Evolutionary conservation across 768 basidiomycete genomes (phyloP), one percentile per base, ranked within the genome.

Genomic region (Termitomyces sp.): DNA sequence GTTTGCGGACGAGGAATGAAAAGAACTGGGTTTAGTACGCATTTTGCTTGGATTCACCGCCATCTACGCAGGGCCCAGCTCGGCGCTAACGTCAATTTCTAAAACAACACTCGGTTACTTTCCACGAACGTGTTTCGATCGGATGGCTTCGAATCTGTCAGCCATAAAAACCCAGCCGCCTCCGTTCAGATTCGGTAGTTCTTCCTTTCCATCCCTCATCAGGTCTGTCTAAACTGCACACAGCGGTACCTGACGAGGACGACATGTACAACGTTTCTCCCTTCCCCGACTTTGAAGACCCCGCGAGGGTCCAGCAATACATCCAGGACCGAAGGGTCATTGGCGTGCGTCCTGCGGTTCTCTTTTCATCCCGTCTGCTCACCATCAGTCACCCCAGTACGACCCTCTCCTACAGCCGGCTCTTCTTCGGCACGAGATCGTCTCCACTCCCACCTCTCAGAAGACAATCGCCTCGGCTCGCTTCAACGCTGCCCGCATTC

Each of bases 391-490:
- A 18, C 12, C 14, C 18, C 62, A 95, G 92, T 96, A 98, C 71
- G 95, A 98, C 65, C 95, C 96, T n/a, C 84, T 98, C 43, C 87
- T 97, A 59, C 93, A 95, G 66, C 96, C 95, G 6, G 91, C 91
- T 1, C 79, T 98, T 51, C 86, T 99, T 55, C 82, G 90, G 58
- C 89, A 95, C 61, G 95, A 98, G 65, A 82, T 98, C 53, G 82
- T 82, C 1, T 86, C 91, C 4, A 76, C 87, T 18, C 65, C 78
- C 13, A 72, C 73, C 9, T 89, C 93, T 0, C 83, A 85, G 63
- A 81, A 78, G 64, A 94, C 90, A 20, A 90, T 97, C 71, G 86
- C 91, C 3, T 72, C 81, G 18, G 88, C 93, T 4, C 88, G 96
- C 61, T 88, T 84, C 77, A 79, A 80, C 59, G 83, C 93, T 0